phyloP scores from a whole-genome alignment of 495 filamentous ascomycete species.

The Geopyxis carbonaria region DNA sequence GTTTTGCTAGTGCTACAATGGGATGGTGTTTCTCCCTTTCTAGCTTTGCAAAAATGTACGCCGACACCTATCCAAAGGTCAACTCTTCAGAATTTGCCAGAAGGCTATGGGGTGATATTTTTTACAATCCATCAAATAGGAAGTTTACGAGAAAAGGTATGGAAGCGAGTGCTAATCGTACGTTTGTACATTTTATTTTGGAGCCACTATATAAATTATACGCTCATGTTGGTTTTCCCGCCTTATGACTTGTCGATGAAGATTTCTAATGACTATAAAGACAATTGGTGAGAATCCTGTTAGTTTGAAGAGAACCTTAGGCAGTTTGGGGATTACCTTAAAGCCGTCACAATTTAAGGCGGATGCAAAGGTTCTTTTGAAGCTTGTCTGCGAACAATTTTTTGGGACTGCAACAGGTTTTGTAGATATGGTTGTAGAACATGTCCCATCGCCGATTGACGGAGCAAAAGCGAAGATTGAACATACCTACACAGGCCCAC shows the following conservation, averaged over 20 bases:
- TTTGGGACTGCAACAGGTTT: conserved; percentile 81
- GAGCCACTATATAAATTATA: conserved; percentile 97
- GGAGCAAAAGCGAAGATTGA: conserved; percentile 61
- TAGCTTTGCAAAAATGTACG: conserved; percentile 92
- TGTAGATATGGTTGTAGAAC: conserved; percentile 85
- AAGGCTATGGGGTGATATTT: conserved; percentile 90
- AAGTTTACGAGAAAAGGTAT: conserved; percentile 77
- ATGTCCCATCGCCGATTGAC: conserved; percentile 73
- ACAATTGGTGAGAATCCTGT: conserved; percentile 82
- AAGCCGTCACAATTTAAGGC: conserved; percentile 84
- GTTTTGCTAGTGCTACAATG: conserved; percentile 85
- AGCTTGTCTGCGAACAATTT: conserved; percentile 83
- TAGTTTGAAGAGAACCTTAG: conserved; percentile 65
- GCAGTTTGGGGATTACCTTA: conserved; percentile 59
- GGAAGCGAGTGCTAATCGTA: conserved; percentile 63
- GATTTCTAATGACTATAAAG: conserved; percentile 6
- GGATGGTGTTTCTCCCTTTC: conserved; percentile 89
- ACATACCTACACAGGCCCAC: conserved; percentile 83
- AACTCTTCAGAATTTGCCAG: conserved; percentile 61
- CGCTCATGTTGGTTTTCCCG: conserved; percentile 41
- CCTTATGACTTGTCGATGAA: neutral
- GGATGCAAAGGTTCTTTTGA: conserved; percentile 76
- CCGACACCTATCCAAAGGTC: conserved; percentile 66
- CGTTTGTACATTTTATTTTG: conserved; percentile 86
- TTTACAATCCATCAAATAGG: conserved; percentile 77